phyloP scores from a whole-genome alignment of 164 flowering plant species.

The Tinospora cordifolia region DNA sequence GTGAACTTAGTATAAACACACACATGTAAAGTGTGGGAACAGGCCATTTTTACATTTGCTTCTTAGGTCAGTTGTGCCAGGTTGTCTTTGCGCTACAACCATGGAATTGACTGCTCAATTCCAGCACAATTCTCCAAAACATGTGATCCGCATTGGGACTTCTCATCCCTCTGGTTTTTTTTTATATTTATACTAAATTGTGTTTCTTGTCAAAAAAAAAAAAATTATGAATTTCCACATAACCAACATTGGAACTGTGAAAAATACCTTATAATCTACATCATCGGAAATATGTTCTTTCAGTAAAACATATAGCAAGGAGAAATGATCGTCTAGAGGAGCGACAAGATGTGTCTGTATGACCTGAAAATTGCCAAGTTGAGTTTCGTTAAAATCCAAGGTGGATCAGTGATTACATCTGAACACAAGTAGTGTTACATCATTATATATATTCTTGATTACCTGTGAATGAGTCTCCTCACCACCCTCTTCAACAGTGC shows the following conservation, averaged over 20 bases:
- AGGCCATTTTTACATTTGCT: no score
- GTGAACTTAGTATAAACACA: no score
- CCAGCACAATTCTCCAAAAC: no score
- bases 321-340: slow-evolving; percentile 72
- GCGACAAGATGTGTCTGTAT: slow-evolving; percentile 71
- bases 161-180: no score
- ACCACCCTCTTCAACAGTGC: slow-evolving; percentile 83
- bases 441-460: neutral
- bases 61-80: no score
- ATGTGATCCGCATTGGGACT: no score
- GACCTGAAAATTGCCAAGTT: slow-evolving; percentile 51
- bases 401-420: neutral
- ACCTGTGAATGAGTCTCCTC: slow-evolving; percentile 96
- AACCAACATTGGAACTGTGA: neutral
- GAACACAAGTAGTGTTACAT: neutral
- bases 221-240: neutral
- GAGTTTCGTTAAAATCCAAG: neutral
- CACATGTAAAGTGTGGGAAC: no score
- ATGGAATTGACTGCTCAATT: no score
- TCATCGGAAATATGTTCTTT: slow-evolving; percentile 85
- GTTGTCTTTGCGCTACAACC: no score
- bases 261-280: slow-evolving; percentile 77
- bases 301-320: slow-evolving; percentile 53
- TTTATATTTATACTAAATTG: no score
- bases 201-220: no score